These are phyloP conservation scores for Citeromyces matritensis DNA, from an alignment of 805 yeast genomes.

Conservation along the genomic window DNA sequence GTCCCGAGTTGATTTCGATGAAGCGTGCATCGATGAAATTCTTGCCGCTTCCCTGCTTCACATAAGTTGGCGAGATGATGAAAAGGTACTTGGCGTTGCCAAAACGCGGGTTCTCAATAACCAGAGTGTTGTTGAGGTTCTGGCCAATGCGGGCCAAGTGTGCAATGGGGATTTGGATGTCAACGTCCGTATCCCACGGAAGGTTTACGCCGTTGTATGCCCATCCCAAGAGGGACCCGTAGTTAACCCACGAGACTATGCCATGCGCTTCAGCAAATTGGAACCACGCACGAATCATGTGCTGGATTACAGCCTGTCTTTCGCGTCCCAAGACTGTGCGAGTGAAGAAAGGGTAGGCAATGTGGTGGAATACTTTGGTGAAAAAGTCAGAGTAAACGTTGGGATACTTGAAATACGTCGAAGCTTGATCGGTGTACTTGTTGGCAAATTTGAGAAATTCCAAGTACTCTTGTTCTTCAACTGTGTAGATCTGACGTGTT, in stretches of 20 bases:
- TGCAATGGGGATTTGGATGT: conserved; percentile 21
- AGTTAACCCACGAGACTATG: conserved; percentile 26
- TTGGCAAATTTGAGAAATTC: no score
- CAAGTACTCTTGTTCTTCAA: no score
- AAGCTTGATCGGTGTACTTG: no score
- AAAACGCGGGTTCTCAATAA: conserved; percentile 18
- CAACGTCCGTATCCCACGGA: conserved; percentile 38
- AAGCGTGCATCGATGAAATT: conserved; percentile 13
- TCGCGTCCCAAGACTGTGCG: conserved; percentile 18
- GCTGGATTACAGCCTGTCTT: conserved; percentile 23
- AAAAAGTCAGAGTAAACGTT: no score
- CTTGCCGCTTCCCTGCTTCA: conserved; percentile 9
- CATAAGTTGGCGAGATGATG: conserved; percentile 2
- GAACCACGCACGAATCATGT: conserved; percentile 29
- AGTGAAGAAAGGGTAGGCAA: conserved; percentile 21
- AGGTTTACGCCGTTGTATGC: conserved; percentile 32
- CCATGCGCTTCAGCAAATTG: conserved; percentile 19
- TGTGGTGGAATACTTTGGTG: conserved; percentile 5
- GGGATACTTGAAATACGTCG: no score
- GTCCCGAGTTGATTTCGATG: conserved; percentile 24
- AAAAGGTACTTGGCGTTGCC: conserved; percentile 16
- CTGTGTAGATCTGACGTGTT: no score
- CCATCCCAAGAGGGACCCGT: conserved; percentile 38
- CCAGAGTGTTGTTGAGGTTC: conserved; percentile 22
- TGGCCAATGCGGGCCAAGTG: conserved; percentile 20